phyloP scores from a whole-genome alignment of 495 filamentous ascomycete genomes.

The Hypoxylon trugodes region DNA sequence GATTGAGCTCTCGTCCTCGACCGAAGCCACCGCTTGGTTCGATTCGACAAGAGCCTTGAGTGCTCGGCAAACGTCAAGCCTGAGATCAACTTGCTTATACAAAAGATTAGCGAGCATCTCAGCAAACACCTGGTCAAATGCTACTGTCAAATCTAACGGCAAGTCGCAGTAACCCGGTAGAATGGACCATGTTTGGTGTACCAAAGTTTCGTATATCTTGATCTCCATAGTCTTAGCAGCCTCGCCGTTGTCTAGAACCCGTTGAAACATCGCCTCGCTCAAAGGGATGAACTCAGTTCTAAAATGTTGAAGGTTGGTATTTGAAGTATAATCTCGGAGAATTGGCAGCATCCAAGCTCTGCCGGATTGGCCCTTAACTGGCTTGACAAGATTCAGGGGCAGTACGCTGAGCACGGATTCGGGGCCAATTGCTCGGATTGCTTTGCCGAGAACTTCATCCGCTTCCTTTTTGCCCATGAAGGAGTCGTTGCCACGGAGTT shows the following conservation, averaged over 20 bases:
- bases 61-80: slow-evolving; percentile 83
- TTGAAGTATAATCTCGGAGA: slow-evolving; percentile 82
- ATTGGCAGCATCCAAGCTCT: slow-evolving; percentile 95
- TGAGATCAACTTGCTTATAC: slow-evolving; percentile 88
- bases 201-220: slow-evolving; percentile 96
- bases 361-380: slow-evolving; percentile 77
- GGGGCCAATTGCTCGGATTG: slow-evolving; percentile 88
- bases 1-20: slow-evolving; percentile 70
- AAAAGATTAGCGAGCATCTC: slow-evolving; percentile 90
- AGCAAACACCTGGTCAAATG: slow-evolving; percentile 89
- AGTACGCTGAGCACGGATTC: slow-evolving; percentile 79
- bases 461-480: slow-evolving; percentile 96
- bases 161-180: slow-evolving; percentile 96
- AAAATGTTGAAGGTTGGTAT: slow-evolving; percentile 88
- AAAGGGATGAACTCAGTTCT: slow-evolving; percentile 83
- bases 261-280: slow-evolving; percentile 89
- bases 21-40: slow-evolving; percentile 76
- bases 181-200: slow-evolving; percentile 93
- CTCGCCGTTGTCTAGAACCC: slow-evolving; percentile 78
- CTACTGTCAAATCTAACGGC: slow-evolving; percentile 77
- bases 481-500: slow-evolving; percentile 85
- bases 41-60: slow-evolving; percentile 89
- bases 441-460: slow-evolving; percentile 85
- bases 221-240: slow-evolving; percentile 89
- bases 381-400: slow-evolving; percentile 83